These are phyloP conservation scores for Fusarium sp. DNA, from an alignment of 2,329 filamentous ascomycete species.

Conservation along the genomic window DNA sequence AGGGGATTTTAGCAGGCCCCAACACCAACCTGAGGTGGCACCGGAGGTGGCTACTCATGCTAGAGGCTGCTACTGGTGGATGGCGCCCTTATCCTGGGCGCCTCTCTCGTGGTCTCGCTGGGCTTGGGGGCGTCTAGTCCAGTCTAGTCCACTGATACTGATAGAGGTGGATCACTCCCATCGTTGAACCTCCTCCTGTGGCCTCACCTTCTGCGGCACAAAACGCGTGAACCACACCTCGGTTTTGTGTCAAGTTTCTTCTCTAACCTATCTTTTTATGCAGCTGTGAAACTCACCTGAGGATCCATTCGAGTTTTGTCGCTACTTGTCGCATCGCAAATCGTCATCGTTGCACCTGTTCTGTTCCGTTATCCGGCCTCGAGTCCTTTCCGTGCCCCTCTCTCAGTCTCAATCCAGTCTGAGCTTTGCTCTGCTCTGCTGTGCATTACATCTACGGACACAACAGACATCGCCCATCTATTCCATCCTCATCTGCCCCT, in stretches of 20 bases:
- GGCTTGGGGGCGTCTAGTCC: constrained; percentile 26
- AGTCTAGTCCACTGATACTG: constrained; percentile 29
- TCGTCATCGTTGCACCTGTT: constrained; percentile 34
- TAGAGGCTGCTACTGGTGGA: constrained; percentile 29
- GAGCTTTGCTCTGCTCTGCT: constrained; percentile 1
- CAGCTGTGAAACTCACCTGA: constrained; percentile 44
- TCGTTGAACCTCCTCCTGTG: constrained; percentile 46
- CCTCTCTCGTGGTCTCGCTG: constrained; percentile 32
- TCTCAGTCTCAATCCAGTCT: constrained; percentile 1
- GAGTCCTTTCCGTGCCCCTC: constrained; percentile 25
- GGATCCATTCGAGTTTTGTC: constrained; percentile 36
- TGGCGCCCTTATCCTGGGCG: constrained; percentile 33
- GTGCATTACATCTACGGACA: constrained; percentile 26
- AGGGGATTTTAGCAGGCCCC: constrained; percentile 26
- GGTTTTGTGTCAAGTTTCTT: constrained; percentile 46
- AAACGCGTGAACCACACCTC: constrained; percentile 47
- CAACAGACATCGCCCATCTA: constrained; percentile 10
- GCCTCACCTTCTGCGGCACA: constrained; percentile 49
- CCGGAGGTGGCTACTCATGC: constrained; percentile 29
- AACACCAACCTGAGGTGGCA: constrained; percentile 31
- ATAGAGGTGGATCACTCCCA: constrained; percentile 41
- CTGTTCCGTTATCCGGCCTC: constrained; percentile 29
- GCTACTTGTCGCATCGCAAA: constrained; percentile 25
- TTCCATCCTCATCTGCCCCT: constrained; percentile 28
- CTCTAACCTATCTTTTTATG: constrained; percentile 44